Conservation (phyloP, 1,284 basidiomycete genomes). For the Apiotrichum domesticum region DNA sequence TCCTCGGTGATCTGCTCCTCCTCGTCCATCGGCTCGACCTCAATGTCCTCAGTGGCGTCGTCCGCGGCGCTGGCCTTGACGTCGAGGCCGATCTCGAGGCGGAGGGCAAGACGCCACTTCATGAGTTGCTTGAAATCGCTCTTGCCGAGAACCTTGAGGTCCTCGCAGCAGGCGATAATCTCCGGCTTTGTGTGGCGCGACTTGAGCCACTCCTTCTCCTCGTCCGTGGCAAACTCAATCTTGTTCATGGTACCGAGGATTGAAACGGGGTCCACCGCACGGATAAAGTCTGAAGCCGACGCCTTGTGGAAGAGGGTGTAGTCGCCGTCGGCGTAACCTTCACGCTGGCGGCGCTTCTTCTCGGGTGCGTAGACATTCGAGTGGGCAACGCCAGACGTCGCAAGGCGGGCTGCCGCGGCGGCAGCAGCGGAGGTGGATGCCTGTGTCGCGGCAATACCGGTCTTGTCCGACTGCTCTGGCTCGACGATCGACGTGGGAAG, state of each 20-base stretch:
- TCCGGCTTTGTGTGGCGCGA: slow-evolving; percentile 70
- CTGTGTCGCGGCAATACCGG: slow-evolving; percentile 21
- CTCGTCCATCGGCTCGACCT: slow-evolving; percentile 74
- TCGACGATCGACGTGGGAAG: slow-evolving; percentile 46
- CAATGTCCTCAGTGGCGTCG: slow-evolving; percentile 69
- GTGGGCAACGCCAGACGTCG: slow-evolving; percentile 50
- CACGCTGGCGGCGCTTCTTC: slow-evolving; percentile 87
- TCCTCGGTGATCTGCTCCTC: slow-evolving; percentile 83
- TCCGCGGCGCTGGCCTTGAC: slow-evolving; percentile 63
- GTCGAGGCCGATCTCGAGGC: slow-evolving; percentile 81
- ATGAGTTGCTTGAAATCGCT: slow-evolving; percentile 91
- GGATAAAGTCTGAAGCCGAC: slow-evolving; percentile 69
- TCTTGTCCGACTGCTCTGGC: slow-evolving; percentile 10
- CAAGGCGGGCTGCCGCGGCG: slow-evolving; percentile 31
- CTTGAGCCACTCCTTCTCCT: slow-evolving; percentile 79
- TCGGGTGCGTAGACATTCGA: slow-evolving; percentile 95
- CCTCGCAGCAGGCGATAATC: slow-evolving; percentile 73
- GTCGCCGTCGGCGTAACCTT: slow-evolving; percentile 94
- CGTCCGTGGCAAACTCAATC: slow-evolving; percentile 74
- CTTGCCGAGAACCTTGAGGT: slow-evolving; percentile 95
- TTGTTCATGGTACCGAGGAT: slow-evolving; percentile 77
- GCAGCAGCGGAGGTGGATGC: slow-evolving; percentile 31
- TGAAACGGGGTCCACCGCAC: slow-evolving; percentile 63
- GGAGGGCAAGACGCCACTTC: slow-evolving; percentile 80
- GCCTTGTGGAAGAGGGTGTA: slow-evolving; percentile 80